Base-by-base conservation (phyloP, 225 moss, liverwort and hornwort species). In the Bryoerythrophyllum caledonicum region DNA sequence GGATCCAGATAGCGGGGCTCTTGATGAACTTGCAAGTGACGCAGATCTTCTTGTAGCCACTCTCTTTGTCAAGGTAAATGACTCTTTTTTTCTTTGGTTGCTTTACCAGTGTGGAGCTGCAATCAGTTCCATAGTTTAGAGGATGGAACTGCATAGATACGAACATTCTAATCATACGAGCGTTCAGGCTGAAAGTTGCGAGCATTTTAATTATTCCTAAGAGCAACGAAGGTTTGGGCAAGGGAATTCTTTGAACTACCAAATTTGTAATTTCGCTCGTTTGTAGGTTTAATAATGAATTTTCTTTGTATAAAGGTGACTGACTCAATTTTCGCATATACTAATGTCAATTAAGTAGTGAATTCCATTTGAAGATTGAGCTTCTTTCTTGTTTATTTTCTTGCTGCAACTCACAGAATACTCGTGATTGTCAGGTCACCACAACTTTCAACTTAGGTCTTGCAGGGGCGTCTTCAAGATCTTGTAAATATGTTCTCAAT, bases 401-500 rank as follows among this genome's bases (percentile, higher is more conserved):
- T 7, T 27, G 21, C 26, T 68, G 61, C 48, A 70, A 27, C 78
- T 71, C 43, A 71, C 54, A 10, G 6, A 30, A 35, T 61, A 34
- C 26, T 21, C 15, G 17, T 60, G 63, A n/a, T 17, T 78, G 9
- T 38, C 75, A 86, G 86, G 86, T 86, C 32, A 83, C 91, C 1
- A 88, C 86, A 40, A 90, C 93, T 28, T 94, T 90, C 84, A 91
- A 80, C 53, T 83, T 89, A 62, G 91, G 93, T 14, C 90, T 94
- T 51, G 88, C 93, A 51, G 93, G 93, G 38, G 87, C 91, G n/a
- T 94, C 93, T 59, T 90, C 91, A 65, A 91, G 93, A 79, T 88
- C 93, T 74, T 94, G 93, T 83, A 94, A 94, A 90, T 94, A 94
- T 82, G 93, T 94, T 4, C 83, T 94, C 41, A 94, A 94, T 76